These are phyloP conservation scores for Dactylellina cionopaga DNA, from an alignment of 2,329 filamentous ascomycete genomes.

Conservation along the genomic window DNA sequence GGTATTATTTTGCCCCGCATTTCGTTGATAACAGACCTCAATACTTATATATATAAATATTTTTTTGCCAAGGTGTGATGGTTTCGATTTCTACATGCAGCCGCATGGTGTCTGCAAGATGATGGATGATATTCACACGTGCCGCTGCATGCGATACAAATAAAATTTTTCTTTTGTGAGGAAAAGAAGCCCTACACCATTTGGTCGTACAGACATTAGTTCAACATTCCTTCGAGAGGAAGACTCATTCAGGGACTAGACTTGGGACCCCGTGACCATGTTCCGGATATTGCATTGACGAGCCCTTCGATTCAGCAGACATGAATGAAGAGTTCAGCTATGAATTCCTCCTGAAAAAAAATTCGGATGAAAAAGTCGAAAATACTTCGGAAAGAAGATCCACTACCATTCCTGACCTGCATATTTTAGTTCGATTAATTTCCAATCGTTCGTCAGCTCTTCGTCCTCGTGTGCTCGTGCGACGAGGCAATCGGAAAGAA, in stretches of 20 bases:
- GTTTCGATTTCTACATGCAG: constrained; percentile 38
- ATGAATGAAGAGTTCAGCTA: neutral
- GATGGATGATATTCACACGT: constrained; percentile 50
- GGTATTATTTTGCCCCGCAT: constrained; percentile 45
- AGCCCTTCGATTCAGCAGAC: neutral
- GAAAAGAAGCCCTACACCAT: constrained; percentile 7
- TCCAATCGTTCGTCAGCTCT: neutral
- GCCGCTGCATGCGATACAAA: constrained; percentile 51
- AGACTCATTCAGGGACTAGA: neutral
- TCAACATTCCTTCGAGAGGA: constrained; percentile 23
- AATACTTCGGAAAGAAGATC: neutral
- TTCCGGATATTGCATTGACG: constrained; percentile 33
- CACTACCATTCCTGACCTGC: constrained; percentile 19
- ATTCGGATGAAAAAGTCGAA: constrained; percentile 30
- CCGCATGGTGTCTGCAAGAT: constrained; percentile 47
- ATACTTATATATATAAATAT: too few species aligned
- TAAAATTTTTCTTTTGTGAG: constrained; percentile 19
- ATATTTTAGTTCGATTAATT: neutral
- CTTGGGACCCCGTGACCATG: constrained; percentile 27
- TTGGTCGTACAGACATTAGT: constrained; percentile 11
- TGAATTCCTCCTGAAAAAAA: constrained; percentile 22
- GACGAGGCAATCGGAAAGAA: too few species aligned
- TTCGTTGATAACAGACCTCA: constrained; percentile 27
- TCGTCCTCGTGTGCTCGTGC: neutral
- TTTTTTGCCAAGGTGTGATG: constrained; percentile 42